Evolutionary conservation across 78 protist species (phyloP).

Genomic region (Chrysochromulina parva): DNA sequence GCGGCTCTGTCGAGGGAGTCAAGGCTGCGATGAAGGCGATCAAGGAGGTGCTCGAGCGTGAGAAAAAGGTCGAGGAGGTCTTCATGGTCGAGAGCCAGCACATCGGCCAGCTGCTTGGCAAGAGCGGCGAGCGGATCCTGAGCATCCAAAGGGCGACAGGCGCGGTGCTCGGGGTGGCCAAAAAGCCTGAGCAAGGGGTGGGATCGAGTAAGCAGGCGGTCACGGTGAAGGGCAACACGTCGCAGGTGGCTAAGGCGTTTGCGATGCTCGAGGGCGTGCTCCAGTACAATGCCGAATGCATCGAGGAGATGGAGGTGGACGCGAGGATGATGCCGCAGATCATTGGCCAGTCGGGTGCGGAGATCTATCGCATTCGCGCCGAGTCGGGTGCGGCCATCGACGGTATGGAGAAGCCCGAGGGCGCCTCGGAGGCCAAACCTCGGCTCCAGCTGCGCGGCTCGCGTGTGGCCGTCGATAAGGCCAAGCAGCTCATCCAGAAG

Average conservation of each 20-base stretch:
- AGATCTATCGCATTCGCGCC: constrained; percentile 7
- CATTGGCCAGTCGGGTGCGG: not conserved
- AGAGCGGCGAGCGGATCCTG: not conserved
- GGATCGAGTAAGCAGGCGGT: not conserved
- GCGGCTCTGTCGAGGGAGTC: too few species aligned
- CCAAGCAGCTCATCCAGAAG: not conserved
- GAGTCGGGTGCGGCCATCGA: not conserved
- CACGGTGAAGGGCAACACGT: not conserved
- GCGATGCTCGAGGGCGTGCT: constrained; percentile 2
- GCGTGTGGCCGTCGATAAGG: not conserved
- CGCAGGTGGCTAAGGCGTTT: not conserved
- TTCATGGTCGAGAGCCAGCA: not conserved
- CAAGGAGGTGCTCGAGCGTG: too few species aligned
- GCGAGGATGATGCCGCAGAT: not conserved
- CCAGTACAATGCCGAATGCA: not conserved
- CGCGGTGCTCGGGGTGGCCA: not conserved
- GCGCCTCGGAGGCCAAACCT: not conserved
- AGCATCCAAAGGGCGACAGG: not conserved
- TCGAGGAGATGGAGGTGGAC: not conserved
- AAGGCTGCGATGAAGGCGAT: too few species aligned
- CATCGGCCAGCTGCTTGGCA: not conserved
- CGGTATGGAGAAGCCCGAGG: not conserved
- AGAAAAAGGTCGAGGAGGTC: too few species aligned
- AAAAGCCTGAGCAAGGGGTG: not conserved
- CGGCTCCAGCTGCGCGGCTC: not conserved